Base-by-base conservation (phyloP, 306 rosid species). In the Fagus sylvatica region DNA sequence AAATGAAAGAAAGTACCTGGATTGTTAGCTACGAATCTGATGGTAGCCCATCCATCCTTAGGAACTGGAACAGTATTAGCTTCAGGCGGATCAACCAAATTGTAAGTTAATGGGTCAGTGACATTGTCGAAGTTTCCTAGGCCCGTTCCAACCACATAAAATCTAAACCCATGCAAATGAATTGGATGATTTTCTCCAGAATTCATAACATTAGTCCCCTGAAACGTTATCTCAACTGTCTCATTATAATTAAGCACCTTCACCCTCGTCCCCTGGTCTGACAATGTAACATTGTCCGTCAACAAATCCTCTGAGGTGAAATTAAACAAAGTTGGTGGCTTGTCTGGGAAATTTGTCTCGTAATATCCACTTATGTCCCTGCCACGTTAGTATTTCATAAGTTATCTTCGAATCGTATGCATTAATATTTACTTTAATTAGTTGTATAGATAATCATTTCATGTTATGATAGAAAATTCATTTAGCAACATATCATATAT, bases 221-320 rank as follows among this genome's bases (percentile, higher is more conserved):
- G 91, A 46, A 80, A 67, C 8, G 73, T 80, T 66, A 88, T 57
- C 54, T 90, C 90, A 9, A 90, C 88, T 0, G 48, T 57, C 69
- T 79, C 78, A 34, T 81, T 83, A 71, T 78, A 83, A 4, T 83
- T 51, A 3, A 90, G 57, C 46, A 88, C 59, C 61, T 69, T 88
- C 60, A 85, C 94, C 78, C 76, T 78, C 0, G 89, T 88, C 53
- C 88, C 89, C 41, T 28, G 77, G 2, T 61, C 49, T 75, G 71
- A 66, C 6, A 66, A 12, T 86, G 82, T 51, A 51, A 77, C 85
- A 22, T 75, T 87, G 71, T 66, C 49, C 4, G 71, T 65, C 10
- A 66, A 1, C 15, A 66, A 66, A 9, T 22, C 84, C 71, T 0
- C 71, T 7, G 71, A 66, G 51, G 89, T 85, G 53, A 82, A 87